Base-by-base conservation (phyloP, 2,329 filamentous ascomycete species). In the Gaeumannomyces tritici region DNA sequence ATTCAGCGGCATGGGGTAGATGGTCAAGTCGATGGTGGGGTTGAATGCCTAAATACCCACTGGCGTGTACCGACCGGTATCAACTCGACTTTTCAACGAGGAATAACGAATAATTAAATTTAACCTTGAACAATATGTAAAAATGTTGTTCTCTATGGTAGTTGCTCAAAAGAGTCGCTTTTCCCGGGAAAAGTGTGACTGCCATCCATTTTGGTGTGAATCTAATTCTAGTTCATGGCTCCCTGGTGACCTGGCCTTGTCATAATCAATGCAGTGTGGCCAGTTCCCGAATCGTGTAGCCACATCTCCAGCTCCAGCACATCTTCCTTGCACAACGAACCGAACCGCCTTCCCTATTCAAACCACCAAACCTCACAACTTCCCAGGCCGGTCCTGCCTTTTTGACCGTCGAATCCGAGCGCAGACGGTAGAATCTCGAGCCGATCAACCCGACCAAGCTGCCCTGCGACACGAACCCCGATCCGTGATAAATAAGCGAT, bases 401-500 rank as follows among this genome's bases (percentile, higher is more conserved):
- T 47, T 51, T 9, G 42, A 31, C 29, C 18, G 24, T 51, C 21
- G 42, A 51, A n/a, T 51, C 13, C 21, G 42, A n/a, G 42, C 42
- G 21, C n/a, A n/a, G n/a, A n/a, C n/a, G n/a, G n/a, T 51, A 51
- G 18, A 5, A 24, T 51, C 24, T 24, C 42, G 42, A 51, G 42
- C 42, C 42, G 9, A 11, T n/a, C 42, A 24, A 1, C 42, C 42
- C 42, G 42, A 51, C 5, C 24, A 9, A 24, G 42, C 42, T 51
- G 42, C 42, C n/a, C 13, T 9, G 42, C 42, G 21, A 51, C 42
- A 51, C 42, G 21, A 7, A 2, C 21, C 21, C 42, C 60, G 33
- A 56, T 29, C 55, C 28, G 26, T 24, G 15, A n/a, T 28, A n/a
- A n/a, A n/a, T n/a, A n/a, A 33, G 26, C 59, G 51, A 77, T 77